phyloP scores from a whole-genome alignment of 1,284 basidiomycete species.

The Phenoliferia sp. region DNA sequence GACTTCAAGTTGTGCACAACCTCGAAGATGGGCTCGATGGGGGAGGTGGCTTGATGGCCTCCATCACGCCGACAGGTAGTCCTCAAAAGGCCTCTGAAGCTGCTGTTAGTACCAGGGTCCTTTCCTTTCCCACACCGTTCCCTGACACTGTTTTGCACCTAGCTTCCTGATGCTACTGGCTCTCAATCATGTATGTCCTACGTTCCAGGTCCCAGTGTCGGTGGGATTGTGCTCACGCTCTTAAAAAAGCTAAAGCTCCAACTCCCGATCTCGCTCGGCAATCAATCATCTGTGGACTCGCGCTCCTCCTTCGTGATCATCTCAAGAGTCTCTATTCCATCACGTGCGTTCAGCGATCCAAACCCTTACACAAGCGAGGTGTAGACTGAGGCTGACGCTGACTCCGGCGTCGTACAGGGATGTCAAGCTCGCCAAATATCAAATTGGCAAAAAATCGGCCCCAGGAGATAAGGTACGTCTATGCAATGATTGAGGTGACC shows the following conservation, averaged over 20 bases:
- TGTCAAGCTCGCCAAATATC: slow-evolving; percentile 83
- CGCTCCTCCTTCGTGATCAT: slow-evolving; percentile 76
- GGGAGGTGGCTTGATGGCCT: slow-evolving; percentile 15
- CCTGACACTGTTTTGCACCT: background rate
- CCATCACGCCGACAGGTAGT: slow-evolving; percentile 1
- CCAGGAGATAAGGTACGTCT: slow-evolving; percentile 68
- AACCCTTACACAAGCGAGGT: too few relatives aligned
- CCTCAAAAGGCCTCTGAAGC: background rate
- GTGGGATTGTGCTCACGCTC: background rate
- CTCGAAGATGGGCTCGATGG: slow-evolving; percentile 24
- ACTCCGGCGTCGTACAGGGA: background rate
- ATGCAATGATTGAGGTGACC: background rate
- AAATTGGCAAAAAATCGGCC: slow-evolving; percentile 75
- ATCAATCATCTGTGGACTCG: slow-evolving; percentile 69
- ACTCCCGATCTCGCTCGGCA: slow-evolving; percentile 40
- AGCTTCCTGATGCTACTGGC: background rate
- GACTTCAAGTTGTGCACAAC: slow-evolving; percentile 60
- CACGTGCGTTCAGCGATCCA: too few relatives aligned
- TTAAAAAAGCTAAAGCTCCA: background rate
- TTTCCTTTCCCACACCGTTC: background rate
- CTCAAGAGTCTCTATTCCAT: slow-evolving; percentile 73
- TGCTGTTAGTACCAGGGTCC: background rate
- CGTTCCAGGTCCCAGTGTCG: background rate
- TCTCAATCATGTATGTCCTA: background rate
- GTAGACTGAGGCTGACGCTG: slow-evolving; percentile 45